Base-by-base conservation (phyloP, 345 rosid species). In the Moricandia moricandioides region DNA sequence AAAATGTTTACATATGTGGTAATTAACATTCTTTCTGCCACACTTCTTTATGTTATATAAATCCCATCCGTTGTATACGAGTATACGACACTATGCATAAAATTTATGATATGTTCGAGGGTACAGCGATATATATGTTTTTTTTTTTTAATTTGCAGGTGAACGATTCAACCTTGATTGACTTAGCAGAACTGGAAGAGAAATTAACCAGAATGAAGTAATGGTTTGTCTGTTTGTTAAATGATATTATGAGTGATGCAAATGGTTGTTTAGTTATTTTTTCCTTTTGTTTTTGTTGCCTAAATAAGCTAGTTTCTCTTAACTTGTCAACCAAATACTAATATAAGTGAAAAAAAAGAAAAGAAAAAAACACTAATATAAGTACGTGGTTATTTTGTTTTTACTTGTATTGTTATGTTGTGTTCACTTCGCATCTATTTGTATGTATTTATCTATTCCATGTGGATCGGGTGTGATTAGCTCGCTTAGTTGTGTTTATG, bases 1-100 rank as follows among this genome's bases (percentile, higher is more conserved):
- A 43, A 74, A 57, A 17, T 43, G 30, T 56, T 62, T 8, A 18
- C 62, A 18, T 51, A 71, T 34, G 37, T 71, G 60, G 34, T 71
- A 72, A 21, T 21, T 21, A 21, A 14, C 39, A n/a, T n/a, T n/a
- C 33, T 47, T 47, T 47, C 52, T 14, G 52, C 52, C 52, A 14
- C 17, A 47, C 52, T 43, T 43, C 4, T 43, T 47, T 47, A 14
- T 47, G 52, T 47, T n/a, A 47, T 47, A 47, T n/a, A 47, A 47
- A 47, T n/a, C 18, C 52, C 17, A 47, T 7, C 52, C 52, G 14
- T 14, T 47, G 52, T 47, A 5, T 47, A 47, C 52, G 52, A 47
- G 49, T 13, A 43, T 43, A 43, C 49, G 16, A 43, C 14, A 43
- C 49, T 43, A 43, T 43, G 49, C 49, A 43, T 43, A 43, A n/a